Base-by-base conservation (phyloP, 768 basidiomycete species). In the Auricularia sp. region DNA sequence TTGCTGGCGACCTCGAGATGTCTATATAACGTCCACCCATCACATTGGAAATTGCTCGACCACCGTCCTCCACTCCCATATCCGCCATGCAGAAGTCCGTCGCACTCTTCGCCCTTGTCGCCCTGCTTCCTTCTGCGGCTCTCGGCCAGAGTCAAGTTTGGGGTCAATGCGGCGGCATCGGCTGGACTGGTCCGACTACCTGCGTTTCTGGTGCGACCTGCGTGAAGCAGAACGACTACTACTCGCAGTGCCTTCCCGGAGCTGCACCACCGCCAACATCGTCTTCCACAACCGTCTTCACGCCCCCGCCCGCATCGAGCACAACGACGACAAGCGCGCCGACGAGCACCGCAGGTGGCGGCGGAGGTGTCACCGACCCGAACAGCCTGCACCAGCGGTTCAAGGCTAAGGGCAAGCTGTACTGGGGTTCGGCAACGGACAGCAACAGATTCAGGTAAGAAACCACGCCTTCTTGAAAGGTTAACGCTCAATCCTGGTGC, bases 91-190 rank as follows among this genome's bases (percentile, higher is more conserved):
- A 51, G 47, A 51, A 51, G 47, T 51, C 47, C 6, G 21, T 51
- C 47, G 47, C 47, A 21, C 21, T 51, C 10, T 51, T 51, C 21
- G 47, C 47, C 18, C 47, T 51, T 51, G 47, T 51, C 47, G 47
- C 47, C 18, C 5, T 21, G 5, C 47, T 51, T 5, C 47, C 47
- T 18, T 18, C 47, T 21, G 47, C 47, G 18, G 47, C 21, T 5
- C 21, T 51, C 47, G 47, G 47, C 8, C 47, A 51, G 18, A 14
- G 11, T 8, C 10, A 10, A 21, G 73, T 75, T 29, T 78, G 72
- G 71, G 75, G 75, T 42, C 76, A 77, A 71, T 79, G 77, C 76
- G 36, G 6, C 56, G 73, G 39, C 39, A 74, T 72, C 33, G 71
- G 71, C 43, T 76, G 71, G 68, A 67, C 68, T 53, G 77, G 77